Conservation (phyloP, 1,139 yeast genomes). For the Geotrichum fermentans region DNA sequence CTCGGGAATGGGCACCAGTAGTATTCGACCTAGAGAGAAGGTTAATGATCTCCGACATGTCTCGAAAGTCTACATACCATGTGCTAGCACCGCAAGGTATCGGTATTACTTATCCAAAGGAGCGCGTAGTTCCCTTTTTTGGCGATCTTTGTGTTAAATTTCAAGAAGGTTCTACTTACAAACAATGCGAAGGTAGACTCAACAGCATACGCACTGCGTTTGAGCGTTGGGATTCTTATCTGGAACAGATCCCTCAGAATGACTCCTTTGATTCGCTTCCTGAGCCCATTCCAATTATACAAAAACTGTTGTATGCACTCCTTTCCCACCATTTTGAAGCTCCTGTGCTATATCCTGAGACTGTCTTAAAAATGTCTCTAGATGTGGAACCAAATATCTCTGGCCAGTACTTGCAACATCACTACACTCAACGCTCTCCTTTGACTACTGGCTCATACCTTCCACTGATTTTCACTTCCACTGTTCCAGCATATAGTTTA, state of each 20-base stretch:
- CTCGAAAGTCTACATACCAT: constrained; percentile 52
- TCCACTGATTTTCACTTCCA: constrained; percentile 56
- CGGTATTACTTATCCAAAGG: constrained; percentile 71
- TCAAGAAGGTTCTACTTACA: constrained; percentile 42
- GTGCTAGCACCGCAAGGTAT: constrained; percentile 87
- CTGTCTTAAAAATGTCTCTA: constrained; percentile 42
- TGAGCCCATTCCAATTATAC: constrained; percentile 33
- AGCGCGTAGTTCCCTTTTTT: constrained; percentile 80
- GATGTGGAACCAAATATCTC: constrained; percentile 44
- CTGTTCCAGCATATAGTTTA: constrained; percentile 49
- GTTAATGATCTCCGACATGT: constrained; percentile 50
- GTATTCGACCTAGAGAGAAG: constrained; percentile 83
- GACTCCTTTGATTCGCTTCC: constrained; percentile 34
- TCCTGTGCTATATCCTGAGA: constrained; percentile 25
- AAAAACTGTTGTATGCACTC: constrained; percentile 38
- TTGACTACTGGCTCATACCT: constrained; percentile 54
- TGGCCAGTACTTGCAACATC: constrained; percentile 43
- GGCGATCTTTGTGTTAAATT: constrained; percentile 65
- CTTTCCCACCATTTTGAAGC: constrained; percentile 33
- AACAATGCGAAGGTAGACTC: constrained; percentile 61
- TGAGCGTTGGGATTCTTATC: constrained; percentile 73
- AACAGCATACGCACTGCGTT: constrained; percentile 69
- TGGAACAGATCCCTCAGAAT: constrained; percentile 42
- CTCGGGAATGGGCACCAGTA: constrained; percentile 91
- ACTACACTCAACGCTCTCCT: constrained; percentile 45